Evolutionary conservation across 768 basidiomycete species (phyloP).

Genomic region (Lactarius hatsudake): DNA sequence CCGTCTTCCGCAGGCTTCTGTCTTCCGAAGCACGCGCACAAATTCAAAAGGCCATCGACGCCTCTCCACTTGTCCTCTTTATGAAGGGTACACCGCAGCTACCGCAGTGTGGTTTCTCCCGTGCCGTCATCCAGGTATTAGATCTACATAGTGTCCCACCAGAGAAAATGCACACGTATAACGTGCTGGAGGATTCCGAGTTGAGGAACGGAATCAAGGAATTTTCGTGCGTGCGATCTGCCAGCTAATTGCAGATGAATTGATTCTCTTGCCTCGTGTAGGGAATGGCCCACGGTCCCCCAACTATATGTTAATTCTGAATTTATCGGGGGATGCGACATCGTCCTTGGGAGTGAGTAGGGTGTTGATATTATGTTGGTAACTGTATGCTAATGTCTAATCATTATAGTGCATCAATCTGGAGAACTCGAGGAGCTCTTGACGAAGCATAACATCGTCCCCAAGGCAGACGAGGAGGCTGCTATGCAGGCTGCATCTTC

Average conservation of each 20-base stretch:
- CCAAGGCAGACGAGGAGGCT: slow-evolving; percentile 39
- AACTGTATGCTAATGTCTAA: slow-evolving; percentile 11
- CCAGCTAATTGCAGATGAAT: neutral
- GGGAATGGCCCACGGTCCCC: slow-evolving; percentile 97
- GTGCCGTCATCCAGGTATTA: slow-evolving; percentile 89
- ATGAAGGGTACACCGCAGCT: slow-evolving; percentile 93
- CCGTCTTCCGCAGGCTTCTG: slow-evolving; percentile 47
- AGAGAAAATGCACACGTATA: slow-evolving; percentile 85
- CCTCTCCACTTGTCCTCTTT: slow-evolving; percentile 86
- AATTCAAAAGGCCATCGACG: slow-evolving; percentile 71
- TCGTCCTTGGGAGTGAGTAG: slow-evolving; percentile 80
- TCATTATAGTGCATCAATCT: slow-evolving; percentile 82
- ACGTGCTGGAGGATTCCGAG: slow-evolving; percentile 85
- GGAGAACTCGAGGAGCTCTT: slow-evolving; percentile 88
- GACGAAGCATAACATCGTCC: slow-evolving; percentile 66
- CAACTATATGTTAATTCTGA: slow-evolving; percentile 94
- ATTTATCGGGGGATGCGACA: slow-evolving; percentile 97
- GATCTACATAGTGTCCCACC: slow-evolving; percentile 76
- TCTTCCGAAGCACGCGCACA: slow-evolving; percentile 58
- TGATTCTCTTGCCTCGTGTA: slow-evolving; percentile 34
- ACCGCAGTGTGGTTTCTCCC: slow-evolving; percentile 94
- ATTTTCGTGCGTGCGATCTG: slow-evolving; percentile 74
- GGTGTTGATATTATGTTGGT: slow-evolving; percentile 7
- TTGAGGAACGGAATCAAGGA: slow-evolving; percentile 88
- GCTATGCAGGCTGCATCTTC: slow-evolving; percentile 25